Base-by-base conservation (phyloP, 306 rosid genomes). In the Alnus glutinosa region DNA sequence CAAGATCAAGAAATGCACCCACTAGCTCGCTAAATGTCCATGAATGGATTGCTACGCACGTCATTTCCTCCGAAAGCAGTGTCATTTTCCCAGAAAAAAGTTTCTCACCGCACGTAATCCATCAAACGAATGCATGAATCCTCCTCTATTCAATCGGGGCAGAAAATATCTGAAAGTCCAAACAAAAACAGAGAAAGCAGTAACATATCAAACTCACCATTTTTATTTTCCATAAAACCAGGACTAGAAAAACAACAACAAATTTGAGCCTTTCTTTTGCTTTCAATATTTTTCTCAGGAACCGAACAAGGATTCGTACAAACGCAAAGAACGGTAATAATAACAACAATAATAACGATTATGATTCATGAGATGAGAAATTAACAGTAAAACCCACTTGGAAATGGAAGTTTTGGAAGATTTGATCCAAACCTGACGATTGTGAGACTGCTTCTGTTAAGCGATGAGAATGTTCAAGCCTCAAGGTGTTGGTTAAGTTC, bases 1-100 rank as follows among this genome's bases (percentile, higher is more conserved):
- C 72, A 18, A 86, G 86, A 80, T 88, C 89, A 81, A 88, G 85
- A 83, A 83, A 88, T 37, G 91, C 89, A 75, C 85, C 89, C 64
- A 83, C 89, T 54, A 83, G 79, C 55, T 80, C 89, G 15, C 50
- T 63, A 39, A 88, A 81, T 30, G 83, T 88, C 91, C 88, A 85
- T 8, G 75, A 71, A 77, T 71, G 75, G 16, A 81, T 70, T 49
- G 77, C 76, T 70, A 79, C 61, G 75, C 86, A 79, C 10, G 76
- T 57, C 91, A 85, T 85, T 81, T 83, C 70, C 75, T 6, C 46
- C 7, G 46, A 42, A 42, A 42, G 7, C 7, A 42, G 46, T 6
- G 74, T 63, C 91, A 88, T 85, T 81, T 83, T 74, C 77, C 37
- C 63, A 57, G 72, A 13, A 52, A 16, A 37, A 50, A 79, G 15